These are phyloP conservation scores for Solanum hybrid DNA, from an alignment of 305 asterid species.

Conservation along the genomic window DNA sequence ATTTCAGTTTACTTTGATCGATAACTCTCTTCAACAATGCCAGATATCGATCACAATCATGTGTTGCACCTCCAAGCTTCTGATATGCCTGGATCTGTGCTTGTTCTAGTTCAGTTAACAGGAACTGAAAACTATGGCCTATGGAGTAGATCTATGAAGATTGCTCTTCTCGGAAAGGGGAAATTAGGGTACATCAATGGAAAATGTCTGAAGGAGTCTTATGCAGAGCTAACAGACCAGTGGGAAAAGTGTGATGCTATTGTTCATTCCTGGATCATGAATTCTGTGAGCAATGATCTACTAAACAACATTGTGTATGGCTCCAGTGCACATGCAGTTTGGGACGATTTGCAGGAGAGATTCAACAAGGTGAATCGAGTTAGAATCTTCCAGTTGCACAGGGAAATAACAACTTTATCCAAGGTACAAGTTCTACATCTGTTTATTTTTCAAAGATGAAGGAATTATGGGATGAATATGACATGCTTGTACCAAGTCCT, in stretches of 20 bases:
- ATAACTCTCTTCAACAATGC: neutral
- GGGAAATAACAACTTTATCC: neutral
- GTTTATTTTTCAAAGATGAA: neutral
- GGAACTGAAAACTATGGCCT: neutral
- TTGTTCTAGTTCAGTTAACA: neutral
- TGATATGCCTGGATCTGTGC: neutral
- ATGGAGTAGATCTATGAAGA: neutral
- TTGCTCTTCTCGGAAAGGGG: neutral
- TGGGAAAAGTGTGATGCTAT: neutral
- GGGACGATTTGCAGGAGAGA: neutral
- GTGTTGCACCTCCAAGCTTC: neutral
- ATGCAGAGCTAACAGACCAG: neutral
- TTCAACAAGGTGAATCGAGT: neutral
- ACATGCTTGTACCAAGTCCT: neutral
- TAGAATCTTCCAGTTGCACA: neutral
- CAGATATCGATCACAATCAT: neutral
- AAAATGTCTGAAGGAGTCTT: neutral
- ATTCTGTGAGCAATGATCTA: neutral
- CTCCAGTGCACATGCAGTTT: neutral
- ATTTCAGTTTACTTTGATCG: neutral
- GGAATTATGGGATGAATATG: neutral
- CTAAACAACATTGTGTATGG: neutral
- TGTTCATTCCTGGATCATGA: neutral
- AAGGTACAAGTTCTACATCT: neutral
- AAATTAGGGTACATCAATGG: neutral